These are phyloP conservation scores for Solanum ahanhuiri DNA, from an alignment of 257 asterid species.

Conservation along the genomic window DNA sequence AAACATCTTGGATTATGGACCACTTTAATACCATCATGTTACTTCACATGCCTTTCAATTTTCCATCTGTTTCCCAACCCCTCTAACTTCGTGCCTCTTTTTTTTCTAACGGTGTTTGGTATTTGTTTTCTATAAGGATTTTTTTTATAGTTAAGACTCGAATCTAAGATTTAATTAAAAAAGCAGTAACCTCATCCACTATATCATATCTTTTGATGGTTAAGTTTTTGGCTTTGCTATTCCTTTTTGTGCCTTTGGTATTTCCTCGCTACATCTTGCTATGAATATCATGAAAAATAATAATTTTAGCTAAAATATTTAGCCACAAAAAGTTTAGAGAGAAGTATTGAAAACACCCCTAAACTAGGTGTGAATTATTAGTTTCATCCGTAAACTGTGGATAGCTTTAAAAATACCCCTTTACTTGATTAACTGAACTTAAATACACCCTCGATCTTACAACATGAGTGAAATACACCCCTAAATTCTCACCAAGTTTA, in stretches of 20 bases:
- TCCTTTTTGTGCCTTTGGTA: background rate
- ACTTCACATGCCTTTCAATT: background rate
- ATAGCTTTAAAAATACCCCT: too few species aligned
- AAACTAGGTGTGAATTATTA: too few species aligned
- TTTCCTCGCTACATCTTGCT: background rate
- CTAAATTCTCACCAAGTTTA: too few species aligned
- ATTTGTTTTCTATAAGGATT: too few species aligned
- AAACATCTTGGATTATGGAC: background rate
- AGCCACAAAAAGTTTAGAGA: too few species aligned
- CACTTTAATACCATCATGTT: background rate
- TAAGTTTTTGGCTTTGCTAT: background rate
- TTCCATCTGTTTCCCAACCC: background rate
- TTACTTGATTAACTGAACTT: too few species aligned
- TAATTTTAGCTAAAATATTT: background rate
- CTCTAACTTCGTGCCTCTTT: background rate
- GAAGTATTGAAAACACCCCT: too few species aligned
- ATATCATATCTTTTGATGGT: fast-evolving
- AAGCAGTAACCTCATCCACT: fast-evolving
- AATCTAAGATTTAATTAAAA: fast-evolving
- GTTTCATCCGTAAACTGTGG: too few species aligned
- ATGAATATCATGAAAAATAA: too few species aligned
- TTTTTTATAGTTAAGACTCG: too few species aligned
- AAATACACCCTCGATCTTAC: too few species aligned
- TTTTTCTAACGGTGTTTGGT: fast-evolving
- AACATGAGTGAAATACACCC: too few species aligned